Conservation (phyloP, 2,329 filamentous ascomycete species). For the Xylariomycetidae sp. region DNA sequence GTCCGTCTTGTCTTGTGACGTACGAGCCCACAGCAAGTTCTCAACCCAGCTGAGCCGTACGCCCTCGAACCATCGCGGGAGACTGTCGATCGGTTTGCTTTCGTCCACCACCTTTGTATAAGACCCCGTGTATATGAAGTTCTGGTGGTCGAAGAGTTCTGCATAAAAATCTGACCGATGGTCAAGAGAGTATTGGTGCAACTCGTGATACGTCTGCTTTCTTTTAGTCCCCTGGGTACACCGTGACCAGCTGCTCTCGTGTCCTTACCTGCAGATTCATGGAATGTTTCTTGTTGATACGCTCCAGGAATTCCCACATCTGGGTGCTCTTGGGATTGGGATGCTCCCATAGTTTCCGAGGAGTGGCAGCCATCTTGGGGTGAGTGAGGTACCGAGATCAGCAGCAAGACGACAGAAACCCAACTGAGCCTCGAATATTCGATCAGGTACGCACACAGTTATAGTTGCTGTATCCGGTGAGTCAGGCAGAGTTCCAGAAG, state of each 20-base stretch:
- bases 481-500: too few species aligned
- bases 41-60: slow-evolving; percentile 72
- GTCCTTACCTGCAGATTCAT: slow-evolving; percentile 49
- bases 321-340: slow-evolving; percentile 53
- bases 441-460: too few species aligned
- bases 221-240: neutral
- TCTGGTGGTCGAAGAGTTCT: slow-evolving; percentile 53
- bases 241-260: neutral
- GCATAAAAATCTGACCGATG: slow-evolving; percentile 60
- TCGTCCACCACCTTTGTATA: slow-evolving; percentile 62
- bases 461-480: too few species aligned
- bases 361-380: slow-evolving; percentile 31
- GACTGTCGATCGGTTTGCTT: slow-evolving; percentile 58
- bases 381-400: too few species aligned
- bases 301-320: slow-evolving; percentile 63
- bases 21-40: slow-evolving; percentile 63
- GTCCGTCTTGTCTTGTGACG: slow-evolving; percentile 32
- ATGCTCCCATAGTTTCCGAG: slow-evolving; percentile 64
- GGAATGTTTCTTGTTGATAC: slow-evolving; percentile 51
- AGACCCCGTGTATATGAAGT: slow-evolving; percentile 57
- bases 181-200: slow-evolving; percentile 62
- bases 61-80: slow-evolving; percentile 74
- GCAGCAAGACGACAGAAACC: too few species aligned
- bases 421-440: too few species aligned
- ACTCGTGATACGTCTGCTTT: slow-evolving; percentile 57